Evolutionary conservation across 2,329 filamentous ascomycete species (phyloP).

Genomic region (Talaromyces verruculosus): DNA sequence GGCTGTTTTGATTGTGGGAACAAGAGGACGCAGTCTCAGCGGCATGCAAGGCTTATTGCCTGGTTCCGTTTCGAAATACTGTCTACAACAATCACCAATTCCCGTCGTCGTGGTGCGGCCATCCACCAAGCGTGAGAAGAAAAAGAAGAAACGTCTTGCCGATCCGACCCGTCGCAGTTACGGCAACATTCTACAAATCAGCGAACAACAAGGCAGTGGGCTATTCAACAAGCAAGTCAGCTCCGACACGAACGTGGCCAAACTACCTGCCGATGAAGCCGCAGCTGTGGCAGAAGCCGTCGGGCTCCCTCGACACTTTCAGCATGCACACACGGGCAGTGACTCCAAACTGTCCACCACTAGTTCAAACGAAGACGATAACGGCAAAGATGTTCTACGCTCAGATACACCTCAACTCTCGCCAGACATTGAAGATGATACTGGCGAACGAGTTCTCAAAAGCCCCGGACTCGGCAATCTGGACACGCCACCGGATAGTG

Average conservation of each 20-base stretch:
- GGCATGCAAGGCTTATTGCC: constrained; percentile 84
- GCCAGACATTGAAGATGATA: constrained; percentile 12
- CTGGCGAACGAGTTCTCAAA: constrained; percentile 18
- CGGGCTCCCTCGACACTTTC: constrained; percentile 38
- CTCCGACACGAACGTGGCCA: constrained; percentile 45
- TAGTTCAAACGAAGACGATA: constrained; percentile 13
- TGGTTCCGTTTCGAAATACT: constrained; percentile 91
- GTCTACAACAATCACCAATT: constrained; percentile 87
- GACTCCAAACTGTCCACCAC: constrained; percentile 17
- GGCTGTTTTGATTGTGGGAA: constrained; percentile 86
- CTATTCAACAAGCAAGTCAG: constrained; percentile 52
- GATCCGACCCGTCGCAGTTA: constrained; percentile 77
- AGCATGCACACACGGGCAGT: constrained; percentile 19
- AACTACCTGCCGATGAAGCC: constrained; percentile 49
- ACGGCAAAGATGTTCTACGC: constrained; percentile 2
- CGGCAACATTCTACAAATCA: constrained; percentile 70
- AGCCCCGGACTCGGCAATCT: constrained; percentile 18
- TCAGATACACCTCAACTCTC: constrained; percentile 16
- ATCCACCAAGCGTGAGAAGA: constrained; percentile 82
- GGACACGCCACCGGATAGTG: constrained; percentile 19
- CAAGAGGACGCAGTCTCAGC: constrained; percentile 77
- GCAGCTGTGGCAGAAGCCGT: constrained; percentile 53
- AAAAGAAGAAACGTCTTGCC: constrained; percentile 78
- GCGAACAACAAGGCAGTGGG: constrained; percentile 51
- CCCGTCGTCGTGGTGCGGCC: constrained; percentile 91